These are phyloP conservation scores for Penicillium lividum DNA, from an alignment of 495 filamentous ascomycete genomes.

Conservation along the genomic window DNA sequence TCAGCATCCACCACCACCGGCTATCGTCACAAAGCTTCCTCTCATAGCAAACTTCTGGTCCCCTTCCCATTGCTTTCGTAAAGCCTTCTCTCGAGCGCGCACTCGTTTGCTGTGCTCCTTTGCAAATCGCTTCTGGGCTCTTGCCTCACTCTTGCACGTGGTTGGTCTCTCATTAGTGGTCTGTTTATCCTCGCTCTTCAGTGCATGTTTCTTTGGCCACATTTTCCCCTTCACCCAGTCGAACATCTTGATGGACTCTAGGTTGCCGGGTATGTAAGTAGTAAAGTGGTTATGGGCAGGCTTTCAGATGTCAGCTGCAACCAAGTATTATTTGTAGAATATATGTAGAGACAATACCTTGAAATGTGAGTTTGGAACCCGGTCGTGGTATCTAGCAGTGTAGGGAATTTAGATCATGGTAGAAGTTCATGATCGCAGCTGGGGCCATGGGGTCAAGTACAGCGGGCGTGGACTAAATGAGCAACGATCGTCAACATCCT, in stretches of 20 bases:
- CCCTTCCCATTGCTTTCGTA: not conserved
- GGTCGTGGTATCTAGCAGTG: not conserved
- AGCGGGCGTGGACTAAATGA: not conserved
- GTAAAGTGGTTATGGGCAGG: not conserved
- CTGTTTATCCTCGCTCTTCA: not conserved
- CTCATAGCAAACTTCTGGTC: not conserved
- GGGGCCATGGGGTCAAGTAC: not conserved
- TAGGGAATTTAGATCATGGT: not conserved
- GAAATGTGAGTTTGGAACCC: no score
- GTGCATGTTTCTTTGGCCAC: not conserved
- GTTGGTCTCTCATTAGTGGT: not conserved
- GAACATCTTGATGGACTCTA: not conserved
- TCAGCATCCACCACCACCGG: not conserved
- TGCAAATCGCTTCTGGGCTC: not conserved
- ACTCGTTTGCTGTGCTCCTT: slow-evolving; percentile 1
- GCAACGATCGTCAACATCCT: not conserved
- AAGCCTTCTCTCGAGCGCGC: not conserved
- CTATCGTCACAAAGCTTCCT: not conserved
- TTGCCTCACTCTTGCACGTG: not conserved
- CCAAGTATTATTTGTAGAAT: no score
- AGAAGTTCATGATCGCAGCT: not conserved
- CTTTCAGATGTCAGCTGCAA: no score
- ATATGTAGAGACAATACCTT: no score
- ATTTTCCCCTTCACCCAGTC: not conserved
- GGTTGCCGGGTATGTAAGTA: not conserved